Evolutionary conservation across 345 rosid genomes (phyloP), one percentile per base, ranked within the genome.

Genomic region (Dipteronia dyeriana): DNA sequence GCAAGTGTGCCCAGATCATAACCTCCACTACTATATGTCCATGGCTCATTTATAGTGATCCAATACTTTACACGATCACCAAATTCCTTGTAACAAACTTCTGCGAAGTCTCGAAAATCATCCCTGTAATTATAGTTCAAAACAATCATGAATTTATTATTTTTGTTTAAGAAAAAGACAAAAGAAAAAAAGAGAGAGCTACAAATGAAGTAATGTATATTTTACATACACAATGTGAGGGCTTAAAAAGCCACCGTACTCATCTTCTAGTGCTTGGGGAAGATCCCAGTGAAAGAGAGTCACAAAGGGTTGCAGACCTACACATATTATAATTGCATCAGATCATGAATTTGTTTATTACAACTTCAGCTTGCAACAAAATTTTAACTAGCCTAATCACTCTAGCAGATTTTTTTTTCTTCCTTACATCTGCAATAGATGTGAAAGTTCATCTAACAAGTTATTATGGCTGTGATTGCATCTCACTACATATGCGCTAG

Each of bases 271-370:
- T 19, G 82, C 76, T 59, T 80, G 86, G 3, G 86, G 86, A 26
- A 78, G 70, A 70, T 80, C 86, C 81, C 83, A 80, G 31, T 81
- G 82, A 65, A 71, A 81, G 34, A 84, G 1, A 17, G 86, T 84
- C 26, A 75, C 82, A 54, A 71, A 81, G n/a, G 86, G 84, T 31
- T 81, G 68, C 1, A 84, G 72, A 9, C 84, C 86, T 81, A 41
- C 11, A 9, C 11, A 34, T 3, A 31, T 2, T 34, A 34, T 34
- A 34, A 34, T 41, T 41, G 45, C 45, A 41, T 41, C 45, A 41
- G 45, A 41, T 34, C 38, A 34, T 4, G 38, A 34, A 34, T 34
- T 34, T 34, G 0, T 34, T 4, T 0, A 34, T 34, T 34, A 31
- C 7, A 39, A 39, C 43, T 39, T 39, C 43, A 39, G 9, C 43